Base-by-base conservation (phyloP, 108 stramenopile species). In the Cylindrotheca closterium region DNA sequence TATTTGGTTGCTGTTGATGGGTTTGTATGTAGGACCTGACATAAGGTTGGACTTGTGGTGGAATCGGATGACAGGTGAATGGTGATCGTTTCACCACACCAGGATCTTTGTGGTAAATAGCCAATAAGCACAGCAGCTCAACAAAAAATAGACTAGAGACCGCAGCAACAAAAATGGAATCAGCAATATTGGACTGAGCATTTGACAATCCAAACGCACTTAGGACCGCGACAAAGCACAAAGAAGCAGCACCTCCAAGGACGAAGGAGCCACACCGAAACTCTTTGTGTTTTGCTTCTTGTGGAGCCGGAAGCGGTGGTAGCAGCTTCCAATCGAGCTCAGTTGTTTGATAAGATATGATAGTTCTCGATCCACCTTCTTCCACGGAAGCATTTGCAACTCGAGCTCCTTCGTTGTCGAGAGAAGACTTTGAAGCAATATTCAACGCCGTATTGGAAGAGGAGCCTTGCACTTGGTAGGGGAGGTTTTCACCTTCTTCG, bases 41-140 rank as follows among this genome's bases (percentile, higher is more conserved):
- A 34, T 49, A 70, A 0, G 58, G 24, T 28, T 54, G 59, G 33
- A 59, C 58, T 47, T 49, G 55, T 5, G 54, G 22, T 3, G 71
- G 71, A 7, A 73, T 58, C 1, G 71, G 71, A 53, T 52, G 59
- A 50, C 64, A 73, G 19, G 47, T 65, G 15, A 56, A 50, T 21
- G 58, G 34, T 12, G 64, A 55, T 4, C 71, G 63, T 22, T 52
- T 34, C 2, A 73, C 51, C 0, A 73, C 71, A 5, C 71, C 64
- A 19, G 71, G 71, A 65, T 73, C 71, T 8, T 22, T 51, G 23
- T 19, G 31, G 8, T 42, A 26, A 1, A 71, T 33, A 8, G 51
- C 70, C 7, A 23, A 3, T 3, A 54, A 30, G 27, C 45, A 63
- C 2, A 63, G 1, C 27, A 63, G 0, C 8, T 51, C 53, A 19